phyloP scores from a whole-genome alignment of 2,329 filamentous ascomycete species.

The Alternaria sp. region DNA sequence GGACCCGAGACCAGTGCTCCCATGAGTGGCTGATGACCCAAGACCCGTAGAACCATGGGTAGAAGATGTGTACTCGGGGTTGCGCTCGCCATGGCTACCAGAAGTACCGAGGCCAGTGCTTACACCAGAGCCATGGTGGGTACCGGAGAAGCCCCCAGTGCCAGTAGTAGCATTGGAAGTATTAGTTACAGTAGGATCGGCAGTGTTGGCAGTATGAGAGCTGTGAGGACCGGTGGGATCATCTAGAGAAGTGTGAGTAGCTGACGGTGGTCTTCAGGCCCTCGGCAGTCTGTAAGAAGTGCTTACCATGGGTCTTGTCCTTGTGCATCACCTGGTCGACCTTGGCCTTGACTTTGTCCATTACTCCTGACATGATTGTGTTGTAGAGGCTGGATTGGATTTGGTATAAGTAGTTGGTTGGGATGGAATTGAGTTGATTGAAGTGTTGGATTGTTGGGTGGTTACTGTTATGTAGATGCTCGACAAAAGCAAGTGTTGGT shows the following conservation, averaged over 20 bases:
- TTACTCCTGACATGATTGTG: conserved; percentile 38
- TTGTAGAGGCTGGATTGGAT: no score
- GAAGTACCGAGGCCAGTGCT: conserved; percentile 6
- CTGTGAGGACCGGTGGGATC: conserved; percentile 42
- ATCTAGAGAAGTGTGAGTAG: conserved; percentile 17
- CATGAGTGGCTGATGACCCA: conserved; percentile 25
- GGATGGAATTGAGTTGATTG: background rate
- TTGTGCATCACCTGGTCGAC: conserved; percentile 47
- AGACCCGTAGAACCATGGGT: conserved; percentile 5
- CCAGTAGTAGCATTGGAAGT: conserved; percentile 22
- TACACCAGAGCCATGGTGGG: conserved; percentile 6
- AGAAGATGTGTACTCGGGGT: background rate
- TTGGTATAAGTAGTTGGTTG: conserved; percentile 5
- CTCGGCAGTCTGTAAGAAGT: background rate
- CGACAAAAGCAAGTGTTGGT: conserved; percentile 5
- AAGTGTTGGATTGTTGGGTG: background rate
- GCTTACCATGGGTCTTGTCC: conserved; percentile 38
- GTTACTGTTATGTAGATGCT: conserved; percentile 14
- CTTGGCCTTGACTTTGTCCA: conserved; percentile 49
- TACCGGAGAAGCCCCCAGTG: background rate
- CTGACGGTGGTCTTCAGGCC: background rate
- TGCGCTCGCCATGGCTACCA: conserved; percentile 1
- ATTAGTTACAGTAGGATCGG: conserved; percentile 9
- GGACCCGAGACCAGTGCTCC: conserved; percentile 16
- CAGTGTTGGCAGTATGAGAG: conserved; percentile 35